Conservation (phyloP, 1,284 basidiomycete genomes). For the Tremellales sp. region DNA sequence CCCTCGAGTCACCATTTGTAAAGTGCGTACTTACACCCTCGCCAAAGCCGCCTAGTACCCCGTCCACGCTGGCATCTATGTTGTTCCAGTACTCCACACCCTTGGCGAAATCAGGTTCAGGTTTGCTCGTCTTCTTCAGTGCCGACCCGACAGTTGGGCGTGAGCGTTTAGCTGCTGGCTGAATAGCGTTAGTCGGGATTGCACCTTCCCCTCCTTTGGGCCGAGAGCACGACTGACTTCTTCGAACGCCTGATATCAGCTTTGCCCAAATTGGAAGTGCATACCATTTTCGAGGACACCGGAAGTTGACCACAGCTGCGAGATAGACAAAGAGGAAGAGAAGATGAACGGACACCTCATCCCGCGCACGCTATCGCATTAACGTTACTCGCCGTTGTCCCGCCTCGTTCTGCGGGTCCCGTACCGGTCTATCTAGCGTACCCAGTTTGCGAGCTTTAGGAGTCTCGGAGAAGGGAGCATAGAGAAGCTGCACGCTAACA, state of each 20-base stretch:
- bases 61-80: conserved; percentile 49
- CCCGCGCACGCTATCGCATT: too few relatives aligned
- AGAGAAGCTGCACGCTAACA: too few relatives aligned
- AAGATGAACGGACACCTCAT: too few relatives aligned
- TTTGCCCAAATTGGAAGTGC: not conserved
- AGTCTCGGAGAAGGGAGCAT: too few relatives aligned
- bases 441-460: too few relatives aligned
- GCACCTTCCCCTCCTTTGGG: not conserved
- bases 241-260: not conserved
- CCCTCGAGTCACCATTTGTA: not conserved
- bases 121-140: conserved; percentile 17
- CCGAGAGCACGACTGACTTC: too few relatives aligned
- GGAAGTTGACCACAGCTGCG: too few relatives aligned
- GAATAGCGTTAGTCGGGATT: not conserved
- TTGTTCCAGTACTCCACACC: conserved; percentile 52
- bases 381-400: too few relatives aligned
- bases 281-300: too few relatives aligned
- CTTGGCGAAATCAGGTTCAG: conserved; percentile 46
- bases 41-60: conserved; percentile 51
- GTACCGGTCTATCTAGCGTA: too few relatives aligned
- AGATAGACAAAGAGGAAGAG: too few relatives aligned
- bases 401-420: too few relatives aligned
- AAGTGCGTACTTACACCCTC: conserved; percentile 35
- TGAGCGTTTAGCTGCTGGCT: not conserved
- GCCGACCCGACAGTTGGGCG: conserved; percentile 10